These are phyloP conservation scores for Priceomyces medius DNA, from an alignment of 805 yeast genomes.

Conservation along the genomic window DNA sequence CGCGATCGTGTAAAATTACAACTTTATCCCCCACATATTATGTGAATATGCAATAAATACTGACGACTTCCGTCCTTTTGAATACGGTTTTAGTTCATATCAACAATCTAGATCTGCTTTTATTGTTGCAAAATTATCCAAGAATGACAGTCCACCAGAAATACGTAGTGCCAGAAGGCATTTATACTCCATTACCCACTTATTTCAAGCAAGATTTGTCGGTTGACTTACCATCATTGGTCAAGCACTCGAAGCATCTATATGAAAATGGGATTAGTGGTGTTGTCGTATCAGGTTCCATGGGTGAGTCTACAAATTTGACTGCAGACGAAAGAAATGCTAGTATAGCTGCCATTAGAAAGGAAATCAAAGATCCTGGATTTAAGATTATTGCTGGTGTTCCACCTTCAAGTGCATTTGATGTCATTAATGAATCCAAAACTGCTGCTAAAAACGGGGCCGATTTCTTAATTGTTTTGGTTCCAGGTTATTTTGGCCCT, in stretches of 20 bases:
- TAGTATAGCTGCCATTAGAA: constrained; percentile 22
- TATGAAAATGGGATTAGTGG: constrained; percentile 28
- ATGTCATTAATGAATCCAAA: constrained; percentile 17
- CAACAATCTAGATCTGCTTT: too few relatives aligned
- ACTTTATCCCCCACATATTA: too few relatives aligned
- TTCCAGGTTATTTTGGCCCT: constrained; percentile 31
- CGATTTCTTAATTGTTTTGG: constrained; percentile 23
- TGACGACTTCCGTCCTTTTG: too few relatives aligned
- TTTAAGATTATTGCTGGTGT: constrained; percentile 34
- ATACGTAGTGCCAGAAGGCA: constrained; percentile 24
- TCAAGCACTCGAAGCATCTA: constrained; percentile 26
- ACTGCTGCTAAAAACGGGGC: constrained; percentile 27
- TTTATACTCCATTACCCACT: constrained; percentile 28
- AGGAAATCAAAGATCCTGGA: constrained; percentile 26
- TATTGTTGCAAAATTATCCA: too few relatives aligned
- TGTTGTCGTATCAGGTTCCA: constrained; percentile 37
- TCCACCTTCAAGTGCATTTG: constrained; percentile 16
- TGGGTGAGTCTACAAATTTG: constrained; percentile 39
- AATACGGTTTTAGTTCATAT: too few relatives aligned
- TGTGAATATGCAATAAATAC: too few relatives aligned
- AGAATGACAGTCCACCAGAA: too few relatives aligned
- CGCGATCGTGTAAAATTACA: too few relatives aligned
- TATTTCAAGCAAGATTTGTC: constrained; percentile 25
- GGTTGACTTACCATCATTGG: constrained; percentile 28
- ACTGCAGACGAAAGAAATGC: constrained; percentile 27